Evolutionary conservation across 2,329 filamentous ascomycete genomes (phyloP), one percentile per base, ranked within the genome.

Genomic region (Curvularia verruculosa): DNA sequence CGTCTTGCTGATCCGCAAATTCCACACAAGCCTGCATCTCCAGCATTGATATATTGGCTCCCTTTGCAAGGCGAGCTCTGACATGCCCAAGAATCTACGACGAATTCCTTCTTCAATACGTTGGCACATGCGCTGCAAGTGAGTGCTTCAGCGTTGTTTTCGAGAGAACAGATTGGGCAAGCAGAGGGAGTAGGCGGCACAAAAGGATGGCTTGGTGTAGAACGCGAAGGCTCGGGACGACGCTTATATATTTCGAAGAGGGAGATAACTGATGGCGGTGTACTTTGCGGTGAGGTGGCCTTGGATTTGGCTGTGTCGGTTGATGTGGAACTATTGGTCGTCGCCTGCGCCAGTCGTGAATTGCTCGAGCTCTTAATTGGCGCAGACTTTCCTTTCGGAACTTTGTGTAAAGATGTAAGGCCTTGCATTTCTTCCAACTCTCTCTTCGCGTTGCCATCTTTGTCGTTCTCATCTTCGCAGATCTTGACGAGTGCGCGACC

Each of bases 81-180:
- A 70, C 90, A 94, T 46, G 76, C 77, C 90, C 91, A 94, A n/a
- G 83, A 77, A 18, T 80, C 76, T 0, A 82, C 77, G 43, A 87
- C 80, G 48, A 82, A 81, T 0, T 76, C 69, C 0, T 81, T 76
- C 43, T 84, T 80, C 2, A 94, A 77, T 1, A 93, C 89, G 62
- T 94, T 86, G 23, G 87, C 83, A 73, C 91, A 95, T 51, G 88
- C 82, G 7, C 75, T 76, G 72, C 91, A 95, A 3, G 85, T 89
- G 2, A 86, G 75, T 7, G 84, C 78, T 8, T 70, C 67, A 0
- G 69, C 46, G 5, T 82, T 77, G 69, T 92, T 93, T 49, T 79
- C 77, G 49, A 89, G 84, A 0, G 90, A 92, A 74, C 91, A 96
- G 52, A 89, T 79, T 0, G 82, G 78, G 68, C 90, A 90, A 18